phyloP scores from a whole-genome alignment of 345 rosid genomes.

The Populus pruinosa region DNA sequence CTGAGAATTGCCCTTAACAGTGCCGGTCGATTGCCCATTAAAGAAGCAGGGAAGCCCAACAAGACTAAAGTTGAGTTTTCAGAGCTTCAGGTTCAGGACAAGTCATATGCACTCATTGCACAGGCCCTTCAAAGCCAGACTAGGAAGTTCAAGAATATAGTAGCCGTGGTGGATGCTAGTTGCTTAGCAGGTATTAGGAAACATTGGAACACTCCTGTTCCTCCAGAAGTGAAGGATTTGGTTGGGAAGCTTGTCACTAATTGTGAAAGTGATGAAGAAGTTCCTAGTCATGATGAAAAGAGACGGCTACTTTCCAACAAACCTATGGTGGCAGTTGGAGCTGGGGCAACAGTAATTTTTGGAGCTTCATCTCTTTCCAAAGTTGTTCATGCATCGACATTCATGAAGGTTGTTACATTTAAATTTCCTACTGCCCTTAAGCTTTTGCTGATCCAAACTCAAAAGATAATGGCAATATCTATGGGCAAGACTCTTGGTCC shows the following conservation, averaged over 20 bases:
- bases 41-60: slow-evolving; percentile 32
- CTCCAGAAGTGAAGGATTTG: slow-evolving; percentile 62
- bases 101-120: slow-evolving; percentile 69
- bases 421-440: slow-evolving; percentile 66
- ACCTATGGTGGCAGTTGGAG: slow-evolving; percentile 83
- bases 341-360: slow-evolving; percentile 81
- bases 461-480: slow-evolving; percentile 57
- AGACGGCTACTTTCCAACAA: slow-evolving; percentile 49
- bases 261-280: slow-evolving; percentile 40
- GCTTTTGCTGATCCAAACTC: slow-evolving; percentile 59
- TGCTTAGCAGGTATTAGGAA: slow-evolving; percentile 70
- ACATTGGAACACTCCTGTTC: slow-evolving; percentile 74
- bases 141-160: slow-evolving; percentile 59
- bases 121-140: slow-evolving; percentile 74
- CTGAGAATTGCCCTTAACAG: slow-evolving; percentile 75
- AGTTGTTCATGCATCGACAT: slow-evolving; percentile 65
- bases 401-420: slow-evolving; percentile 53
- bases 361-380: slow-evolving; percentile 83
- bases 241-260: slow-evolving; percentile 46
- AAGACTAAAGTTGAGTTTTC: slow-evolving; percentile 44
- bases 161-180: slow-evolving; percentile 85
- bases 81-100: slow-evolving; percentile 67
- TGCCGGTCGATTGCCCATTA: slow-evolving; percentile 59
- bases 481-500: slow-evolving; percentile 57
- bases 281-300: slow-evolving; percentile 34